Conservation (phyloP, 2,329 filamentous ascomycete species). For the Calonectria pauciramosa region DNA sequence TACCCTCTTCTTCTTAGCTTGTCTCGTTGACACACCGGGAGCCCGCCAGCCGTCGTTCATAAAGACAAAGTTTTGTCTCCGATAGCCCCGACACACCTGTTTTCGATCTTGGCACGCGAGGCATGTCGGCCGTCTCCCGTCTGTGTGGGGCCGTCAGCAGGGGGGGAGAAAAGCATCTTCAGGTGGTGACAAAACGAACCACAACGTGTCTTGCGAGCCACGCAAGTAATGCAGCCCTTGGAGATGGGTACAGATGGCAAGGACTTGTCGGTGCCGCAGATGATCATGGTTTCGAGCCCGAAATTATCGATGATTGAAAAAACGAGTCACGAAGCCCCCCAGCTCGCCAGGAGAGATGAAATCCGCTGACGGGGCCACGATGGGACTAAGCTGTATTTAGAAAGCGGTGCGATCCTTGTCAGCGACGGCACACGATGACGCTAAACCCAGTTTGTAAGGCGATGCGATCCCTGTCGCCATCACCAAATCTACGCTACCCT, state of each 20-base stretch:
- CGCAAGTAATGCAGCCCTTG: conserved; percentile 11
- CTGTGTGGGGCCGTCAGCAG: background rate
- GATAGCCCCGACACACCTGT: conserved; percentile 3
- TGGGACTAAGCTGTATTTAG: background rate
- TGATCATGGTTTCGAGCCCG: background rate
- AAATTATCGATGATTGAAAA: background rate
- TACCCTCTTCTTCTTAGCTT: background rate
- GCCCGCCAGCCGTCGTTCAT: conserved; percentile 10
- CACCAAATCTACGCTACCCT: background rate
- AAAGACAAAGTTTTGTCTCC: conserved; percentile 9
- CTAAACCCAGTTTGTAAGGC: conserved; percentile 1
- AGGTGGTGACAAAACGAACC: background rate
- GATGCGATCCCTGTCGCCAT: background rate
- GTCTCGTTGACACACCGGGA: background rate
- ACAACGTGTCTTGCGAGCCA: conserved; percentile 4
- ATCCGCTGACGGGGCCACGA: background rate
- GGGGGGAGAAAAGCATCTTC: background rate
- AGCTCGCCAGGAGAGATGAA: background rate
- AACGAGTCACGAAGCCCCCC: background rate
- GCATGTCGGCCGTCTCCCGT: background rate
- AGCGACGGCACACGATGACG: background rate
- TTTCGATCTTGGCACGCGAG: background rate
- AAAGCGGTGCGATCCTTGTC: conserved; percentile 6
- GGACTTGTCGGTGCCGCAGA: background rate
- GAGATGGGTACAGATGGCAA: background rate